These are phyloP conservation scores for Termitomyces heimii DNA, from an alignment of 768 basidiomycete species.

Conservation along the genomic window DNA sequence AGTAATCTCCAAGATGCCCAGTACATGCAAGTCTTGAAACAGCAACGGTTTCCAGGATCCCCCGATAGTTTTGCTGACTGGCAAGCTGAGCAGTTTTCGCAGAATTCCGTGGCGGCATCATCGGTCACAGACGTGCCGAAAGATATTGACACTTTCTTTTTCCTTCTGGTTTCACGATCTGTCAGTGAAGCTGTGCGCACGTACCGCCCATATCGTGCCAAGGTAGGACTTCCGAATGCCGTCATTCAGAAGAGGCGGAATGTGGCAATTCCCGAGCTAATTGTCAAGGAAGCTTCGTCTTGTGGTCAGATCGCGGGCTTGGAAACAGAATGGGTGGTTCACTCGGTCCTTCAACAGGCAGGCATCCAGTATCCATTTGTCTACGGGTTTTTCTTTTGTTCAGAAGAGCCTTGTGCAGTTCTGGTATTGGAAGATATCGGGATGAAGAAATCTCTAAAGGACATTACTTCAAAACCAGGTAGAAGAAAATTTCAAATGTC, in stretches of 20 bases:
- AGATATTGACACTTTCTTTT: background rate
- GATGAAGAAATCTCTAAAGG: background rate
- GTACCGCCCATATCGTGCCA: background rate
- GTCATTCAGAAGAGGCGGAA: background rate
- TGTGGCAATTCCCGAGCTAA: background rate
- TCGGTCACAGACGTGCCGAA: background rate
- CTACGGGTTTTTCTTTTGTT: constrained; percentile 1
- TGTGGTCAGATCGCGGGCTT: background rate
- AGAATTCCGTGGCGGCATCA: background rate
- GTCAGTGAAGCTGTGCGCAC: background rate
- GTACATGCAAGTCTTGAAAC: background rate
- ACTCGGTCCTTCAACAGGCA: background rate
- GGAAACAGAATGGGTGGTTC: background rate
- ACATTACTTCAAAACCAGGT: background rate
- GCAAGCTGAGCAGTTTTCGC: background rate
- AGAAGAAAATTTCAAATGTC: background rate
- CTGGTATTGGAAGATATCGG: constrained; percentile 7
- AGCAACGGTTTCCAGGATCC: background rate
- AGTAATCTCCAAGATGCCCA: background rate
- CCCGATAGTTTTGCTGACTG: background rate
- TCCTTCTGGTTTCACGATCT: background rate
- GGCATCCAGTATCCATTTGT: background rate
- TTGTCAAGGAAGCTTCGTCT: background rate
- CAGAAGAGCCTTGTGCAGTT: background rate
- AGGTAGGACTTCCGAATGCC: background rate